Evolutionary conservation across 169 alveolate species (phyloP), one percentile per base, ranked within the genome.

Genomic region (Cryptosporidium xiaoi): DNA sequence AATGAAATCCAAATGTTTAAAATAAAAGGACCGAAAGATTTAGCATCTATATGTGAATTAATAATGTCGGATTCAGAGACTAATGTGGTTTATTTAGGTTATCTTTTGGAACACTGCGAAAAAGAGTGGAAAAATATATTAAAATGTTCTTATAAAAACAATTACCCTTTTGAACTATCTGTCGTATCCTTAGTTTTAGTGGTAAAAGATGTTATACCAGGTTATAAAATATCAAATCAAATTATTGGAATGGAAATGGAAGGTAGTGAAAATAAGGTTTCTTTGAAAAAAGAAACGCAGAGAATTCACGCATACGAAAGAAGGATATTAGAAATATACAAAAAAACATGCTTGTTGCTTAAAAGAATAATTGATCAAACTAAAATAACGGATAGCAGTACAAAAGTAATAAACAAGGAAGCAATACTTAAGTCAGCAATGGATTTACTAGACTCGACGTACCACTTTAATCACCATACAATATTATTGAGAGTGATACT

Each of bases 31-130:
- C 87, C 87, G 6, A 62, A 40, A 16, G 87, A 77, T 77, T n/a
- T 77, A 10, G 87, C 87, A 27, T 33, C 18, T 15, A 24, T 77
- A 20, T 77, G 87, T 31, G 77, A 77, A 2, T 4, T 48, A 60
- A 50, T 77, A 33, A 77, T 77, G 87, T 20, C 87, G n/a, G 51
- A 62, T 51, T 71, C 87, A 18, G 87, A 77, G 27, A 29, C 58
- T 13, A 77, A 56, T 44, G 56, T 77, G 5, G 87, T 20, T 15
- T 36, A 48, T 5, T 24, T 77, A 6, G 15, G n/a, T 20, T 10
- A 24, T n/a, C 71, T 77, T n/a, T 24, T 77, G 29, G 69, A 40
- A 10, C 48, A 44, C 31, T 77, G 77, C 15, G 87, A 77, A 46
- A 2, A 18, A 27, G 31, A 46, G 24, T 27, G 24, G 51, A 51